Evolutionary conservation across 2,329 filamentous ascomycete species (phyloP).

Genomic region (Pyrenophora tritici-repentis): DNA sequence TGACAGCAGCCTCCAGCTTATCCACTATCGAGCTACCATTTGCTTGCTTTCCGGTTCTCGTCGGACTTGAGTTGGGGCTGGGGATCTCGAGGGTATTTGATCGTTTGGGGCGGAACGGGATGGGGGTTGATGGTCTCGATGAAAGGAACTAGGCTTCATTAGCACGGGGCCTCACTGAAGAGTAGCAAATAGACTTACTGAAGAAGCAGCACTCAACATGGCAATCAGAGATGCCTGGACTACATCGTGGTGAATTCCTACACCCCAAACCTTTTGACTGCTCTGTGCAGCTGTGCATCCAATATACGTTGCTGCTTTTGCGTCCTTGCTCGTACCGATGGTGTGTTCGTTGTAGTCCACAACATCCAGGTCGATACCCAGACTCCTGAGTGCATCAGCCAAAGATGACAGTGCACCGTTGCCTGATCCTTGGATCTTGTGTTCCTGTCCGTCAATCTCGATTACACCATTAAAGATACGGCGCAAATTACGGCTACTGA

Average conservation of each 20-base stretch:
- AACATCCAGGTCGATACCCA: conserved; percentile 88
- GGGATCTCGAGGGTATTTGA: conserved; percentile 54
- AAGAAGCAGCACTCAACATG: conserved; percentile 81
- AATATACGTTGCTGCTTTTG: conserved; percentile 95
- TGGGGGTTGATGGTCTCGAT: conserved; percentile 70
- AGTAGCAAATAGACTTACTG: conserved; percentile 61
- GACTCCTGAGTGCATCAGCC: conserved; percentile 74
- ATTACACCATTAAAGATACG: conserved; percentile 86
- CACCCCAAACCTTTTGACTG: conserved; percentile 80
- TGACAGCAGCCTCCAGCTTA: conserved; percentile 37
- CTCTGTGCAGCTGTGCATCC: conserved; percentile 76
- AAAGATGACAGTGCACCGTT: conserved; percentile 91
- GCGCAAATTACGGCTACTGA: conserved; percentile 76
- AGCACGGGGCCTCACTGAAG: background rate
- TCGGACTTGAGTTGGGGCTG: conserved; percentile 33
- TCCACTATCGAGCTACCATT: conserved; percentile 30
- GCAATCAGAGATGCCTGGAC: conserved; percentile 88
- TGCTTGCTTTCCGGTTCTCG: conserved; percentile 11
- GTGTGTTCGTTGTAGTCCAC: conserved; percentile 96
- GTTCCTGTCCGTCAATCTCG: conserved; percentile 78
- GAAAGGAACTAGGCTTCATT: conserved; percentile 66
- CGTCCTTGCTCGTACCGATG: conserved; percentile 77
- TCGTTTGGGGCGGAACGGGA: conserved; percentile 64
- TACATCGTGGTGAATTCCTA: conserved; percentile 90
- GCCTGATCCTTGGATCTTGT: conserved; percentile 76